Conservation (phyloP, 441 rosid species). For the Capsella rubella region DNA sequence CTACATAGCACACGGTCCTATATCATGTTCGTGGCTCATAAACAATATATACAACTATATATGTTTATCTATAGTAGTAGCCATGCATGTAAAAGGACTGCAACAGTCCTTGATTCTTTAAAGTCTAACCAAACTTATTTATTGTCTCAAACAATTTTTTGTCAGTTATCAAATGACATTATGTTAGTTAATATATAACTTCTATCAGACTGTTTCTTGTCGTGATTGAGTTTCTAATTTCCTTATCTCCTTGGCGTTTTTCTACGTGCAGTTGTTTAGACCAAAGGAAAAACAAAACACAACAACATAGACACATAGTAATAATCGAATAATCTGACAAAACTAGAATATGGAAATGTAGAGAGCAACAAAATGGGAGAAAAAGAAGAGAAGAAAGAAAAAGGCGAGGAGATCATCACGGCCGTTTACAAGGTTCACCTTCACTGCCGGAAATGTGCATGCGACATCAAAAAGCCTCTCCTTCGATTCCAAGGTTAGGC, state of each 20-base stretch:
- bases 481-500: slow-evolving; percentile 42
- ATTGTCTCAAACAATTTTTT: not conserved
- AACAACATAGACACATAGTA: not conserved
- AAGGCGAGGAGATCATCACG: slow-evolving; percentile 54
- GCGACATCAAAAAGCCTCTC: slow-evolving; percentile 70
- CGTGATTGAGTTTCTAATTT: slow-evolving; percentile 23
- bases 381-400: slow-evolving; percentile 51
- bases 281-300: slow-evolving; percentile 21
- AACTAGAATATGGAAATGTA: not conserved
- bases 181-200: slow-evolving; percentile 18
- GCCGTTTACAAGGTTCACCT: slow-evolving; percentile 76
- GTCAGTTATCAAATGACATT: not conserved
- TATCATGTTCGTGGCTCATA: slow-evolving; percentile 7
- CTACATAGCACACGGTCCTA: not conserved
- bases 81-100: not conserved
- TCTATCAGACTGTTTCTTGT: slow-evolving; percentile 37
- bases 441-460: slow-evolving; percentile 77
- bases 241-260: slow-evolving; percentile 25
- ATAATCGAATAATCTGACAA: slow-evolving; percentile 4
- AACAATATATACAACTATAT: not conserved
- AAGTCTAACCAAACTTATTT: slow-evolving; percentile 28
- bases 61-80: not conserved
- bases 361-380: slow-evolving; percentile 47
- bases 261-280: slow-evolving; percentile 32
- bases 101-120: not conserved